Base-by-base conservation (phyloP, 495 filamentous ascomycete species). In the Chlorociboria aeruginascens region DNA sequence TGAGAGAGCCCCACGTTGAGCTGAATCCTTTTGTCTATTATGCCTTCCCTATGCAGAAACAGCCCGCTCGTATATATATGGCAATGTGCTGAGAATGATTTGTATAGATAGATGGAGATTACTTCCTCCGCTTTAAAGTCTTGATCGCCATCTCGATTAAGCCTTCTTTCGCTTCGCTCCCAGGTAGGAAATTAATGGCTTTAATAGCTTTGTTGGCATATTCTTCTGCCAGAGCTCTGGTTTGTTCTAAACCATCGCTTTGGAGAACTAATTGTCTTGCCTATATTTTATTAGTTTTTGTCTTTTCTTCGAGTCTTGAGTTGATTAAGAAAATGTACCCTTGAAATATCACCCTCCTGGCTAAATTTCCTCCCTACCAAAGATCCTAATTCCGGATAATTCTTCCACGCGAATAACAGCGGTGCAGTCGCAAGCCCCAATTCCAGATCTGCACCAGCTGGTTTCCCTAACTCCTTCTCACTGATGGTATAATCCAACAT, bases 381-480 rank as follows among this genome's bases (percentile, higher is more conserved):
- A 30, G 79, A 74, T 2, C 92, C 93, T 20, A 98, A 69, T 64
- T 90, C 87, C 17, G 77, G 78, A 52, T 83, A 85, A 48, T 82
- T 77, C 69, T 90, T 90, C 92, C 93, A 97, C 3, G 92, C 93
- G 67, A 96, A 98, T 33, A 98, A 67, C 42, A 97, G 66, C 8
- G 92, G 92, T 4, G 92, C 92, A n/a, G 92, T 98, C 7, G 93
- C 92, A 43, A 98, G 71, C 7, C 92, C 92, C 16, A 98, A 72
- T 63, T 96, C 86, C 48, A 98, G 63, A 66, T 98, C 92, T 12
- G 93, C 93, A 28, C 89, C 93, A 7, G 89, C 85, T 0, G 93
- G 89, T 62, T 98, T 98, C 40, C 92, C 92, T 30, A 98, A 70
- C 62, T 95, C 87, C 29, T 77, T 74, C 34, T 74, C 86, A 25